Evolutionary conservation across 2,329 filamentous ascomycete species (phyloP).

Genomic region (Chlorencoelia australis): DNA sequence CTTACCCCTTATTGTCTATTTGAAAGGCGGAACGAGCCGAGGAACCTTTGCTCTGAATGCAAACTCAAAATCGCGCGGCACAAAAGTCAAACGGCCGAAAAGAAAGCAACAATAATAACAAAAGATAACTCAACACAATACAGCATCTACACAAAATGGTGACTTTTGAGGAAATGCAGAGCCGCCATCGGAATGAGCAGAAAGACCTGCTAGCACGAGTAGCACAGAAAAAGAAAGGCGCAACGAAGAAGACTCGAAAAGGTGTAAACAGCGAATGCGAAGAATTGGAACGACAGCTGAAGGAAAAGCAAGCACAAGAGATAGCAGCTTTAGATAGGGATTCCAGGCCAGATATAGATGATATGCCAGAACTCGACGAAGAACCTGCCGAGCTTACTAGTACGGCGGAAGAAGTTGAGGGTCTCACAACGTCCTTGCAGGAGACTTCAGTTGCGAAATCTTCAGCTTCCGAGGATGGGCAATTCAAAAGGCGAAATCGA

Average conservation of each 20-base stretch:
- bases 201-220: conserved; percentile 76
- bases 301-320: conserved; percentile 57
- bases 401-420: conserved; percentile 10
- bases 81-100: too few species aligned
- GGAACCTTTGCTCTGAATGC: too few species aligned
- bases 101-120: too few species aligned
- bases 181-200: conserved; percentile 79
- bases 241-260: conserved; percentile 76
- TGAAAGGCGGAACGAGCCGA: too few species aligned
- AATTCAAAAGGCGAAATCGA: conserved; percentile 64
- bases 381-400: conserved; percentile 5
- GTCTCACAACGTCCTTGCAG: conserved; percentile 13
- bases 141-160: conserved; percentile 28
- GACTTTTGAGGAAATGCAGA: conserved; percentile 64
- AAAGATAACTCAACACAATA: neutral
- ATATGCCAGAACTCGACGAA: conserved; percentile 14
- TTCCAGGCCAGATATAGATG: conserved; percentile 8
- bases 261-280: conserved; percentile 69
- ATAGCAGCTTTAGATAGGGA: conserved; percentile 34
- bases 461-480: conserved; percentile 16
- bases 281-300: conserved; percentile 54
- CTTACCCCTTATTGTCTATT: too few species aligned
- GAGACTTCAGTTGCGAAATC: conserved; percentile 16
- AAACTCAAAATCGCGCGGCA: too few species aligned
- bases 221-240: conserved; percentile 94